phyloP scores from a whole-genome alignment of 2,329 filamentous ascomycete species.

The Aspergillus pseudoviridinutans region DNA sequence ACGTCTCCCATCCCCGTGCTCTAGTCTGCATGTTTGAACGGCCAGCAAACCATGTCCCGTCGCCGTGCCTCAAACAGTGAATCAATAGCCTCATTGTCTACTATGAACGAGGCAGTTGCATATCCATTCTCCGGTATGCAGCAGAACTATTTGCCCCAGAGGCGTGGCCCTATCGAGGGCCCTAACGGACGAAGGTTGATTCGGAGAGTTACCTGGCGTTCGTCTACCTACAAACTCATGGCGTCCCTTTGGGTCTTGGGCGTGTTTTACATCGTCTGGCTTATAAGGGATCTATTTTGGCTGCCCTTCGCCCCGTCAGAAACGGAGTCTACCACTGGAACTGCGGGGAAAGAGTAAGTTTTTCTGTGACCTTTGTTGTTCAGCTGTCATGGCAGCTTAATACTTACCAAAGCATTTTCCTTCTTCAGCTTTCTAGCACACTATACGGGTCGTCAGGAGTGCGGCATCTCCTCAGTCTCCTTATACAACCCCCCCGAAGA shows the following conservation, averaged over 20 bases:
- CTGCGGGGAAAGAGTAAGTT: conserved; percentile 21
- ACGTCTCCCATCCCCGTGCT: conserved; percentile 1
- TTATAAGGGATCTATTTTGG: conserved; percentile 38
- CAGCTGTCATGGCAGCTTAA: neutral
- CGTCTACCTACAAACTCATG: conserved; percentile 40
- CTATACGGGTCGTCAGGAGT: conserved; percentile 36
- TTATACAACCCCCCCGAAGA: conserved; percentile 30
- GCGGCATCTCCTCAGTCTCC: conserved; percentile 31
- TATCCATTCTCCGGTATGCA: conserved; percentile 31
- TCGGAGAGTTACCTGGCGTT: conserved; percentile 41
- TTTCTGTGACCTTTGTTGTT: conserved; percentile 1
- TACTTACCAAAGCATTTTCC: conserved; percentile 11
- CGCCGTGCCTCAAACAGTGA: conserved; percentile 37
- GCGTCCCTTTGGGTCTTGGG: conserved; percentile 38
- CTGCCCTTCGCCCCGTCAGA: conserved; percentile 29
- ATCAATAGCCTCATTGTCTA: conserved; percentile 20
- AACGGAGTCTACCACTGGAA: conserved; percentile 4
- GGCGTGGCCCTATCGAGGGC: conserved; percentile 38
- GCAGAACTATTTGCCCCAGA: conserved; percentile 20
- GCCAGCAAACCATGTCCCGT: conserved; percentile 31
- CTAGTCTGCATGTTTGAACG: conserved; percentile 12
- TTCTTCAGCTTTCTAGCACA: conserved; percentile 30
- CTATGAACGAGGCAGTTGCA: conserved; percentile 32
- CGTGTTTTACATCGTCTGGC: conserved; percentile 39
- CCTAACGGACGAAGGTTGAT: conserved; percentile 37